Evolutionary conservation across 345 rosid species (phyloP).

Genomic region (Murraya paniculata): DNA sequence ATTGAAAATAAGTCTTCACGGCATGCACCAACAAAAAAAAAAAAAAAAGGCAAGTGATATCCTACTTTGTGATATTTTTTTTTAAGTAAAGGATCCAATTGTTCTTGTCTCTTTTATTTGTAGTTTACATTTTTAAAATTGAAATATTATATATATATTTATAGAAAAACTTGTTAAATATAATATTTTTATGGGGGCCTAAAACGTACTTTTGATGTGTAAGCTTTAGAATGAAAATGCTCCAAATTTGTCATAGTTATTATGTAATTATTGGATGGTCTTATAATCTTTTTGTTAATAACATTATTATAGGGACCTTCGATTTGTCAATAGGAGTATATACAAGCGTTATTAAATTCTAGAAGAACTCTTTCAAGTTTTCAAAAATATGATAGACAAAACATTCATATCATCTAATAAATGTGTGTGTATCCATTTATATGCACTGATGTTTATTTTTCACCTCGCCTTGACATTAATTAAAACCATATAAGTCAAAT

Average conservation of each 20-base stretch:
- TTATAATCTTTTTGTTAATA: not conserved
- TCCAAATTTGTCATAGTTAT: not conserved
- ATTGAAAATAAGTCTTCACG: no score
- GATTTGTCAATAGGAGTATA: not conserved
- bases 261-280: not conserved
- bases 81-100: no score
- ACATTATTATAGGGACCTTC: not conserved
- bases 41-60: no score
- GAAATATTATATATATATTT: no score
- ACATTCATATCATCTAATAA: not conserved
- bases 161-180: not conserved
- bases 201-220: not conserved
- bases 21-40: no score
- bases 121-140: no score
- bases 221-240: not conserved
- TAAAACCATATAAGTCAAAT: not conserved
- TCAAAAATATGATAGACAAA: not conserved
- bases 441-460: not conserved
- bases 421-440: not conserved
- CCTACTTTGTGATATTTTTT: no score
- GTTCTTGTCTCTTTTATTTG: no score
- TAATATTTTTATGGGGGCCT: not conserved
- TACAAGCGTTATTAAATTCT: not conserved
- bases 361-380: not conserved
- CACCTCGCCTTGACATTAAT: not conserved